Conservation (phyloP, 2,329 filamentous ascomycete genomes). For the Fusarium concolor region DNA sequence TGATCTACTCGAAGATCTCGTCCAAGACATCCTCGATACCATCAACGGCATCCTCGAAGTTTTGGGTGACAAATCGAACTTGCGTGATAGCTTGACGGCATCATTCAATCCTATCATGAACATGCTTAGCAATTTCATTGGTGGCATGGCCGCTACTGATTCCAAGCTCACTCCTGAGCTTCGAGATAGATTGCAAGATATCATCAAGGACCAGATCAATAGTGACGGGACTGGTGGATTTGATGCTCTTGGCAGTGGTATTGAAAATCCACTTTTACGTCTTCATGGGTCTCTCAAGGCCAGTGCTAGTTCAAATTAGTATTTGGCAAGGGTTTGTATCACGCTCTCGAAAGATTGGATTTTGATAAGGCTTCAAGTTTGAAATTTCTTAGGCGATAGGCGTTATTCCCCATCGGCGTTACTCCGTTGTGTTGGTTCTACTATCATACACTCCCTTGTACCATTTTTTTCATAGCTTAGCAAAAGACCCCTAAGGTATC, state of each 20-base stretch:
- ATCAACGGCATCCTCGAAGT: not conserved
- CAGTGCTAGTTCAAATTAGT: not conserved
- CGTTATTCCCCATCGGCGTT: not conserved
- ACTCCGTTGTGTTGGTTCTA: not conserved
- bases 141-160: not conserved
- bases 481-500: too few species aligned
- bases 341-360: not conserved
- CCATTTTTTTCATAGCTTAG: not conserved
- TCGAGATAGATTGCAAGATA: not conserved
- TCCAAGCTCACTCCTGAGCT: not conserved
- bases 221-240: not conserved
- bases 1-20: not conserved
- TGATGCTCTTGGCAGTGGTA: constrained; percentile 2
- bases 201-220: not conserved
- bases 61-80: not conserved
- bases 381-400: not conserved
- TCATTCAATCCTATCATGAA: constrained; percentile 19
- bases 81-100: not conserved
- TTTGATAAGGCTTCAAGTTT: not conserved
- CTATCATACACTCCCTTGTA: not conserved
- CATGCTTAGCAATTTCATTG: constrained; percentile 1
- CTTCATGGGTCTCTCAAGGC: constrained; percentile 3
- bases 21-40: not conserved
- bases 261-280: constrained; percentile 11
- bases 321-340: not conserved